These are phyloP conservation scores for Bisporella sp. DNA, from an alignment of 2,329 filamentous ascomycete species.

Conservation along the genomic window DNA sequence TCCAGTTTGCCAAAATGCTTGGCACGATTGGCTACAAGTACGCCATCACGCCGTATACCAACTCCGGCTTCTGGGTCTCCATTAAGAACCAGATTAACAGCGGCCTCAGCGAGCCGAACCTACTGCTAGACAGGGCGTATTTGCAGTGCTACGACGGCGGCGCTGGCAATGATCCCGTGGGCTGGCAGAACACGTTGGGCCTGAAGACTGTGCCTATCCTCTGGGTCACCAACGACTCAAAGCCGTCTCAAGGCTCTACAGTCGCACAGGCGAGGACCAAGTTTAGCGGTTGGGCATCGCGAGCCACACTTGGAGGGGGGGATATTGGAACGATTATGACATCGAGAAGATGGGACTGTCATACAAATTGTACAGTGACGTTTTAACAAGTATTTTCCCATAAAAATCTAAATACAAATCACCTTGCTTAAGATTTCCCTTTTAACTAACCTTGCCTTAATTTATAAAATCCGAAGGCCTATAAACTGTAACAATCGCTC, in stretches of 20 bases:
- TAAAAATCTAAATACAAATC: neutral
- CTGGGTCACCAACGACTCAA: constrained; percentile 41
- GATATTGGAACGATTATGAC: constrained; percentile 41
- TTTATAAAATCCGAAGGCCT: too few relatives aligned
- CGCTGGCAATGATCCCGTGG: constrained; percentile 32
- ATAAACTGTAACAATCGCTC: too few relatives aligned
- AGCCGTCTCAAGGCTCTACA: constrained; percentile 33
- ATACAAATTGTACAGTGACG: constrained; percentile 29
- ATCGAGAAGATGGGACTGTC: constrained; percentile 37
- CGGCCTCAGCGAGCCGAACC: constrained; percentile 6
- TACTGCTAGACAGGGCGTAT: constrained; percentile 34
- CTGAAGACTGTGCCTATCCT: constrained; percentile 36
- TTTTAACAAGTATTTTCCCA: constrained; percentile 4
- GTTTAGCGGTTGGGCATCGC: constrained; percentile 30
- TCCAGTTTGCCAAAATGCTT: constrained; percentile 36
- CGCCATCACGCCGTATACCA: constrained; percentile 37
- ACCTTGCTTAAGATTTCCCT: too few relatives aligned
- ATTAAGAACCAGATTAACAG: constrained; percentile 27
- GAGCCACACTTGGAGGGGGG: constrained; percentile 31
- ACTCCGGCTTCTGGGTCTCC: constrained; percentile 31
- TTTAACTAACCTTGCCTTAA: too few relatives aligned
- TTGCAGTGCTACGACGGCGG: constrained; percentile 40
- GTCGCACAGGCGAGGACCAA: constrained; percentile 29
- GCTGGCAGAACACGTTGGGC: constrained; percentile 32
- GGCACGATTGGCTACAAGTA: constrained; percentile 35